Percentiles rank a stretch among this genome's conserved stretches.
phyloP scores from a whole-genome alignment of 768 basidiomycete species.

The Leccinum boreale region DNA sequence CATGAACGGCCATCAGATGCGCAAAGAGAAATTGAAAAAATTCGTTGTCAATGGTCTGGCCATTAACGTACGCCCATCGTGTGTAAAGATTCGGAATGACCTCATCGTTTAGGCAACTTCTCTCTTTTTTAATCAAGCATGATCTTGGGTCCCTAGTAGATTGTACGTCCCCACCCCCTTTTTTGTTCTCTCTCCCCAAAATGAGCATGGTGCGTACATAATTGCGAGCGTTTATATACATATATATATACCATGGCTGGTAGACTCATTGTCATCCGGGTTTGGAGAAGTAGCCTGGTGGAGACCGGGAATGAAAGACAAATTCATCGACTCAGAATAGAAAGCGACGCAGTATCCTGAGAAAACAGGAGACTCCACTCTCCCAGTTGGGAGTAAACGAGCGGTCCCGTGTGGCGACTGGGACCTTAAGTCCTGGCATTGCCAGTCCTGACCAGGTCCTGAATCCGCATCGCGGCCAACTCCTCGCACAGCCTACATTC shows the following conservation, averaged over 20 bases:
- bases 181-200: background rate
- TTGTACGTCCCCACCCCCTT: background rate
- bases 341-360: background rate
- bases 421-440: background rate
- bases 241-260: background rate
- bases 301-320: constrained; percentile 10
- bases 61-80: background rate
- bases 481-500: background rate
- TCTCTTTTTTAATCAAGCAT: background rate
- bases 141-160: background rate
- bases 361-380: background rate
- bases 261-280: background rate
- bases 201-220: background rate
- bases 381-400: background rate
- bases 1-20: constrained; percentile 24
- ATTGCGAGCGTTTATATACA: background rate
- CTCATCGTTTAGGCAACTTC: background rate
- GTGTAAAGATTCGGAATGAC: constrained; percentile 8
- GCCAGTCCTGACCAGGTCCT: background rate
- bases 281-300: background rate
- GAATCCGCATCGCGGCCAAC: background rate
- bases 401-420: background rate
- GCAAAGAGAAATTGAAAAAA: background rate
- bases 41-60: background rate
- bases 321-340: background rate